These are phyloP conservation scores for Alternaria triticina DNA, from an alignment of 2,329 filamentous ascomycete genomes.

Conservation along the genomic window DNA sequence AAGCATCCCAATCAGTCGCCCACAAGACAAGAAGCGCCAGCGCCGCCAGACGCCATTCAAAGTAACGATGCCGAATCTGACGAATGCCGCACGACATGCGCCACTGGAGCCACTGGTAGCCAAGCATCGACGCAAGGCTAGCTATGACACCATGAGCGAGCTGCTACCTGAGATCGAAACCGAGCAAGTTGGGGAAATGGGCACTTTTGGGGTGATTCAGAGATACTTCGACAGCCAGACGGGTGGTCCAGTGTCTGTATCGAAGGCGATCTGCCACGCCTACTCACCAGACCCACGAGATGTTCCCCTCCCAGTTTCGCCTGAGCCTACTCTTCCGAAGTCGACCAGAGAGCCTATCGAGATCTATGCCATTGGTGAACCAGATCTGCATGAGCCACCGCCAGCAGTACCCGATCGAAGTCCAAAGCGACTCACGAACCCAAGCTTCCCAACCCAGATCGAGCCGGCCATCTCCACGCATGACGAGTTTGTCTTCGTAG, in stretches of 20 bases:
- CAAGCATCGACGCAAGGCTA: slow-evolving; percentile 31
- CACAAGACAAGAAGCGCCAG: slow-evolving; percentile 28
- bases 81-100: slow-evolving; percentile 21
- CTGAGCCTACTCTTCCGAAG: slow-evolving; percentile 6
- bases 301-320: slow-evolving; percentile 17
- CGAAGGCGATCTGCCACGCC: slow-evolving; percentile 11
- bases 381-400: slow-evolving; percentile 20
- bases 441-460: slow-evolving; percentile 19
- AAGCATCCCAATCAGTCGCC: slow-evolving; percentile 10
- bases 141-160: slow-evolving; percentile 25
- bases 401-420: slow-evolving; percentile 33
- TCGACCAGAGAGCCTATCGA: slow-evolving; percentile 13
- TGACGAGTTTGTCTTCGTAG: slow-evolving; percentile 32
- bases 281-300: slow-evolving; percentile 19
- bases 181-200: slow-evolving; percentile 25
- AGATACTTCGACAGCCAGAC: slow-evolving; percentile 39
- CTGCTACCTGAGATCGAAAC: slow-evolving; percentile 32
- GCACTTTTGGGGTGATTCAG: slow-evolving; percentile 38
- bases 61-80: slow-evolving; percentile 10
- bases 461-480: slow-evolving; percentile 20
- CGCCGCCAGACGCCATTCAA: slow-evolving; percentile 38
- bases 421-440: slow-evolving; percentile 29
- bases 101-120: slow-evolving; percentile 38
- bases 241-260: slow-evolving; percentile 16
- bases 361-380: slow-evolving; percentile 24